Conservation (phyloP, 2,329 filamentous ascomycete species). For the Incumbomyces delicatus region DNA sequence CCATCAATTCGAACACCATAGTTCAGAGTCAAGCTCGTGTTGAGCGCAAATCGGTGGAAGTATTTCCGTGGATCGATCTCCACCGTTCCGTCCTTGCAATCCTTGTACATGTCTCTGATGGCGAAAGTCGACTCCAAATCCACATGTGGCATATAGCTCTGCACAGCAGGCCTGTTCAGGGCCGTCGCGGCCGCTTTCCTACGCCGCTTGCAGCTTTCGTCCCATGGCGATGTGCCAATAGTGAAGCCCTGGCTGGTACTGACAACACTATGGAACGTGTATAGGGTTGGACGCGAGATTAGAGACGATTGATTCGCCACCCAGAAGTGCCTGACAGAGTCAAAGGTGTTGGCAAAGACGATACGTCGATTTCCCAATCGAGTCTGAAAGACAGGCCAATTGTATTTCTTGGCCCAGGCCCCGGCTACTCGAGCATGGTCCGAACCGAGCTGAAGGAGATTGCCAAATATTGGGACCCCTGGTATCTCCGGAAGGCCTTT, state of each 20-base stretch:
- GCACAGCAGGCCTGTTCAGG: conserved; percentile 63
- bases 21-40: conserved; percentile 67
- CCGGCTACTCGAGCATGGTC: conserved; percentile 47
- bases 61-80: conserved; percentile 64
- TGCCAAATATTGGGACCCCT: conserved; percentile 54
- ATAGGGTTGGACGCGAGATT: conserved; percentile 66
- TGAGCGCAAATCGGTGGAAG: conserved; percentile 66
- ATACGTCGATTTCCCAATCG: conserved; percentile 44
- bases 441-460: conserved; percentile 50
- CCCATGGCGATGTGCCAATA: conserved; percentile 75
- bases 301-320: conserved; percentile 68
- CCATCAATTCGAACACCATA: conserved; percentile 69
- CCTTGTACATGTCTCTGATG: conserved; percentile 60
- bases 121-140: conserved; percentile 65
- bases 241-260: conserved; percentile 70
- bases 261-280: conserved; percentile 73
- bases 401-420: conserved; percentile 51
- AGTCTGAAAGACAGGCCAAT: conserved; percentile 50
- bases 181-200: conserved; percentile 72
- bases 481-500: conserved; percentile 53
- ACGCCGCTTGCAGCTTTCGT: conserved; percentile 66
- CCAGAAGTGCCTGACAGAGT: conserved; percentile 62
- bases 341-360: conserved; percentile 69
- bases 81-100: conserved; percentile 49
- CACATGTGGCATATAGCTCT: conserved; percentile 73